Percentiles rank a stretch among this genome's conserved stretches.
phyloP scores from a whole-genome alignment of 345 rosid species.

The Kandelia obovata region DNA sequence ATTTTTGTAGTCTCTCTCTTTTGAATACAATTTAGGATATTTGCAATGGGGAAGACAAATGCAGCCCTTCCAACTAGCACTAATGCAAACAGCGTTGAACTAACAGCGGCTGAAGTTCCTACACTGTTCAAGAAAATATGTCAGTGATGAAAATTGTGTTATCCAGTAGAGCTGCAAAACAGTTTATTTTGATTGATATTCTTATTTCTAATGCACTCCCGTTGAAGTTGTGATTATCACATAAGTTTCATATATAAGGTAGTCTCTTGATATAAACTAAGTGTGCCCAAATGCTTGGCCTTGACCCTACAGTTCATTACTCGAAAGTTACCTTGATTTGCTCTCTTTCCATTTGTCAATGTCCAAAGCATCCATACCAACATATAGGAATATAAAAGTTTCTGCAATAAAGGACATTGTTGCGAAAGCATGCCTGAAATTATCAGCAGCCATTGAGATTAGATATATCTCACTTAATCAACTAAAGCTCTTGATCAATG shows the following conservation, averaged over 20 bases:
- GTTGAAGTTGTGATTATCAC: neutral
- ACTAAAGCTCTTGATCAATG: neutral
- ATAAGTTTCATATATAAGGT: neutral
- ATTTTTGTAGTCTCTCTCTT: conserved; percentile 33
- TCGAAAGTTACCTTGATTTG: conserved; percentile 39
- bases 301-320: neutral
- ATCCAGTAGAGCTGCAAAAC: neutral
- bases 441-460: conserved; percentile 10
- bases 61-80: conserved; percentile 63
- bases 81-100: conserved; percentile 45
- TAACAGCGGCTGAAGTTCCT: conserved; percentile 46
- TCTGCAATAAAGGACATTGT: conserved; percentile 69
- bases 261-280: no score
- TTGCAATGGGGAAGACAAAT: conserved; percentile 57
- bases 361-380: conserved; percentile 70
- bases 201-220: neutral
- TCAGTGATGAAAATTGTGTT: conserved; percentile 3
- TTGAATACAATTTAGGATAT: conserved; percentile 36
- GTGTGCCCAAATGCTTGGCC: neutral
- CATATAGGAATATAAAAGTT: conserved; percentile 64
- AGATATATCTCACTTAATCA: neutral
- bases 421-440: conserved; percentile 72
- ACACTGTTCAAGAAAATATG: conserved; percentile 28
- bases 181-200: neutral
- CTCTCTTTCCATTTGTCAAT: conserved; percentile 56